These are phyloP conservation scores for Mycena amicta DNA, from an alignment of 768 basidiomycete species.

Conservation along the genomic window DNA sequence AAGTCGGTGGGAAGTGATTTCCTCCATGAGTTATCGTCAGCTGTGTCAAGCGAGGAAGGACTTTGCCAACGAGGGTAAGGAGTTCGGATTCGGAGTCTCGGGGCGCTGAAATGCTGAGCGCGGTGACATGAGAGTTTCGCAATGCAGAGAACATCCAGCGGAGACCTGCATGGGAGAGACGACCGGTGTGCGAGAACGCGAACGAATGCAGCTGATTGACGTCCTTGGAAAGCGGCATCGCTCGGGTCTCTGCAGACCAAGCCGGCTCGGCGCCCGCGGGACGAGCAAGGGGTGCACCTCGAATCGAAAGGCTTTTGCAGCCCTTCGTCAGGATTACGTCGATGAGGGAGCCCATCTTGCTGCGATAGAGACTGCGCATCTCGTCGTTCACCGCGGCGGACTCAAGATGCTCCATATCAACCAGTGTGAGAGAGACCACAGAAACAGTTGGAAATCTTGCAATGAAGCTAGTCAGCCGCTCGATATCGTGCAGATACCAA, in stretches of 20 bases:
- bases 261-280: neutral
- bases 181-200: neutral
- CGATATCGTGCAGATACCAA: slow-evolving; percentile 10
- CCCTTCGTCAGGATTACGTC: neutral
- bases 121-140: neutral
- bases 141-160: neutral
- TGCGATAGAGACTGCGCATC: neutral
- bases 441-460: neutral
- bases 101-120: neutral
- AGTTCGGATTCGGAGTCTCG: neutral
- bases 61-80: neutral
- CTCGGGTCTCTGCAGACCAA: neutral
- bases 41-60: neutral
- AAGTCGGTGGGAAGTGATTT: neutral
- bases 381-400: neutral
- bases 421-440: neutral
- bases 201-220: neutral
- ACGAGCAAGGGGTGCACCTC: neutral
- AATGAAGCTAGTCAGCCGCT: slow-evolving; percentile 8
- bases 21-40: neutral
- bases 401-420: neutral
- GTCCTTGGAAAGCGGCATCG: neutral
- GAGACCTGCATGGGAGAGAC: neutral
- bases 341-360: neutral
- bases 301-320: neutral